Evolutionary conservation across 202 grass and related monocot genomes (phyloP).

Genomic region (Brachypodium distachyon): DNA sequence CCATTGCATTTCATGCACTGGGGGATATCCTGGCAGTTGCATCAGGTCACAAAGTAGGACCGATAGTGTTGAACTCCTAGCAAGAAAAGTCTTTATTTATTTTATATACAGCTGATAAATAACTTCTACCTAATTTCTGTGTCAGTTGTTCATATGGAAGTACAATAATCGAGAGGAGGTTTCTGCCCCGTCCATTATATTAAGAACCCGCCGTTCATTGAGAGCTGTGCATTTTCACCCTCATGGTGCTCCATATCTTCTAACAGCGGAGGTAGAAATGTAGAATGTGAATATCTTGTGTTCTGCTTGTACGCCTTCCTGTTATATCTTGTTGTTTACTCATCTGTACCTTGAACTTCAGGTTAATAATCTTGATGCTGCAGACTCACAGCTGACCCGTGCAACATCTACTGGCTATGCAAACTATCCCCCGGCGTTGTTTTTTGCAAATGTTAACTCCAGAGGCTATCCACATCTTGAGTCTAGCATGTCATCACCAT

Average conservation of each 20-base stretch:
- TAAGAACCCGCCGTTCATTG: constrained; percentile 88
- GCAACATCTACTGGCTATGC: constrained; percentile 91
- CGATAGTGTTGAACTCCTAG: constrained; percentile 10
- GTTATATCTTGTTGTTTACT: constrained; percentile 21
- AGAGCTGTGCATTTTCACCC: constrained; percentile 99
- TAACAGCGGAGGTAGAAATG: constrained; percentile 91
- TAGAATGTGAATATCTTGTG: constrained; percentile 28
- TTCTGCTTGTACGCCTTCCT: constrained; percentile 14
- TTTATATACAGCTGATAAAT: constrained; percentile 12
- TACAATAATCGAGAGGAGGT: constrained; percentile 72
- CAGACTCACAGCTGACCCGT: constrained; percentile 66
- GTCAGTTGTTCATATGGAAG: constrained; percentile 94
- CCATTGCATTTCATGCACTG: constrained; percentile 95
- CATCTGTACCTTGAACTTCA: constrained; percentile 42
- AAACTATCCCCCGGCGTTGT: constrained; percentile 73
- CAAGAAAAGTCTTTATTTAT: constrained; percentile 2
- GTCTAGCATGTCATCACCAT: constrained; percentile 41
- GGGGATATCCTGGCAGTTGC: constrained; percentile 95
- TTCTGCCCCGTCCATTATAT: constrained; percentile 56
- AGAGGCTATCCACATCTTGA: constrained; percentile 42
- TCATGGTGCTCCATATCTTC: constrained; percentile 78
- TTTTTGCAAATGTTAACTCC: constrained; percentile 61
- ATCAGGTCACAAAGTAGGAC: constrained; percentile 93
- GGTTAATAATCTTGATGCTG: constrained; percentile 95
- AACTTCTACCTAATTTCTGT: constrained; percentile 21